Evolutionary conservation across 2,329 filamentous ascomycete species (phyloP).

Genomic region (Byssothecium circinans): DNA sequence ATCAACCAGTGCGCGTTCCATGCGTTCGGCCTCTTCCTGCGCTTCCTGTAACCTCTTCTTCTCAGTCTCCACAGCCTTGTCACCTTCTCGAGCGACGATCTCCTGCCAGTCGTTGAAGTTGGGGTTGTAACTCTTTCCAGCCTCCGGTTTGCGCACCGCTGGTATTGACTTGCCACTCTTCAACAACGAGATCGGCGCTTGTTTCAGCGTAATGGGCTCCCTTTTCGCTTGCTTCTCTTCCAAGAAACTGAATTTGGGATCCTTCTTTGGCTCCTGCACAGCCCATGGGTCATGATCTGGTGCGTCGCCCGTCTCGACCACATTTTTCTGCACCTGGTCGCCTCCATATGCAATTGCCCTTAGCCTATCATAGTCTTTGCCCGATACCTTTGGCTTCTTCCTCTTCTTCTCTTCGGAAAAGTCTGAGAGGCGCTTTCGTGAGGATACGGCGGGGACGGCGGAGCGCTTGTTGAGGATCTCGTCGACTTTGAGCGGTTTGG

Average conservation of each 20-base stretch:
- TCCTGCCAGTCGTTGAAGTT: conserved; percentile 82
- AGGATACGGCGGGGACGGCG: conserved; percentile 74
- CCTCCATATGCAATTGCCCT: conserved; percentile 76
- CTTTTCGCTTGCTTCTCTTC: conserved; percentile 66
- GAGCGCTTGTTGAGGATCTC: conserved; percentile 88
- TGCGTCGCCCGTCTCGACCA: conserved; percentile 60
- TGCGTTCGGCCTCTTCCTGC: conserved; percentile 66
- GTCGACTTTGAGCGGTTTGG: conserved; percentile 83
- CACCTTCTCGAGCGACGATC: conserved; percentile 72
- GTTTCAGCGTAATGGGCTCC: conserved; percentile 73
- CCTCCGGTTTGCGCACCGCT: conserved; percentile 75
- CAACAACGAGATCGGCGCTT: conserved; percentile 78
- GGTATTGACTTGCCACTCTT: conserved; percentile 78
- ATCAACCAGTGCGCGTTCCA: conserved; percentile 71
- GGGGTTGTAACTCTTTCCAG: conserved; percentile 91
- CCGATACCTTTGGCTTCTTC: conserved; percentile 82
- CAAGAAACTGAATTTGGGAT: conserved; percentile 66
- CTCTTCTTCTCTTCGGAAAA: conserved; percentile 66
- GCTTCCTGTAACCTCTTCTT: conserved; percentile 69
- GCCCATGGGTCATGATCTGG: conserved; percentile 78
- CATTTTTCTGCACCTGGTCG: conserved; percentile 53
- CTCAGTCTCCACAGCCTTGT: conserved; percentile 78
- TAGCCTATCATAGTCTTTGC: conserved; percentile 79
- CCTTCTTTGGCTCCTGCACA: conserved; percentile 51
- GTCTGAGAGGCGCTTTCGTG: conserved; percentile 75